Percentiles rank a stretch among this genome's conserved stretches.
phyloP scores from a whole-genome alignment of 331 rosid species.

The Erythrophleum ivorense region DNA sequence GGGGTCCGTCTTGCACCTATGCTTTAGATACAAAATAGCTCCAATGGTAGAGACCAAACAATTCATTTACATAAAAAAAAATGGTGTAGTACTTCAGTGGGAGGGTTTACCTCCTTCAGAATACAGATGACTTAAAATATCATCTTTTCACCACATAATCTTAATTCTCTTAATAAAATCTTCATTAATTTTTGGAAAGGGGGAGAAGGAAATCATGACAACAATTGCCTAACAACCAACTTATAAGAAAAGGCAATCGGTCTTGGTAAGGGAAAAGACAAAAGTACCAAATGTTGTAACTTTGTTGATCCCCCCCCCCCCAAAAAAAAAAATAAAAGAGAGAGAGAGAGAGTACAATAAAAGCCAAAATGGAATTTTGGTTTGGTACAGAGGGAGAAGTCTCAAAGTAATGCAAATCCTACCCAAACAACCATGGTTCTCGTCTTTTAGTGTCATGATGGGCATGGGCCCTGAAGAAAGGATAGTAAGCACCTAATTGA shows the following conservation, averaged over 20 bases:
- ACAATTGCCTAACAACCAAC: background rate
- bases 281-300: background rate
- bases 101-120: constrained; percentile 9
- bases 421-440: constrained; percentile 99
- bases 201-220: background rate
- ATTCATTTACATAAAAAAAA: constrained; percentile 21
- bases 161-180: background rate
- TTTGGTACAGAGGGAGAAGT: constrained; percentile 16
- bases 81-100: constrained; percentile 1
- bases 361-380: background rate
- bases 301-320: no score
- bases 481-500: constrained; percentile 92
- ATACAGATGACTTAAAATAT: constrained; percentile 14
- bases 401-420: constrained; percentile 43
- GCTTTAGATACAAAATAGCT: background rate
- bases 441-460: constrained; percentile 98
- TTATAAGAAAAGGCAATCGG: background rate
- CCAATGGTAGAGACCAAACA: background rate
- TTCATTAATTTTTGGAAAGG: constrained; percentile 14
- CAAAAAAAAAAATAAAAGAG: background rate
- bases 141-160: background rate
- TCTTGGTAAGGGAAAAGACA: constrained; percentile 17
- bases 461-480: constrained; percentile 94
- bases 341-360: background rate
- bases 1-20: background rate